A percentile compares a stretch with the other conserved stretches of the same genome.
Evolutionary conservation across 352 stramenopile species (phyloP).

Genomic region (Phytophthora aleatoria): DNA sequence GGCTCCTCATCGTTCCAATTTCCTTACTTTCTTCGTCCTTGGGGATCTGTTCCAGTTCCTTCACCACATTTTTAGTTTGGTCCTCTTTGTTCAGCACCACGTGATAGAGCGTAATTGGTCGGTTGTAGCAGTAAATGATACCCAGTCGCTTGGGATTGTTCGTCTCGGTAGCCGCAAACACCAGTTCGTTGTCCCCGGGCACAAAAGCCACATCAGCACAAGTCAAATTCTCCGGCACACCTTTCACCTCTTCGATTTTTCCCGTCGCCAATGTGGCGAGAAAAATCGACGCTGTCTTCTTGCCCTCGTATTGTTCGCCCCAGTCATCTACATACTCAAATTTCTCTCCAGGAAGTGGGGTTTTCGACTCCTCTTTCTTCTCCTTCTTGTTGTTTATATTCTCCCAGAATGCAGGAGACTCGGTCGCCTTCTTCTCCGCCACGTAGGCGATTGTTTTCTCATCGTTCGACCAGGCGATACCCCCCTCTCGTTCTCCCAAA

Average conservation of each 20-base stretch:
- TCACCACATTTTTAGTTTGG: conserved; percentile 31
- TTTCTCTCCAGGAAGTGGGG: conserved; percentile 47
- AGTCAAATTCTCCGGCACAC: conserved; percentile 55
- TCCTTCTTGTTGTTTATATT: conserved; percentile 58
- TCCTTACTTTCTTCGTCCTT: conserved; percentile 40
- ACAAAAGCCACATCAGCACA: conserved; percentile 75
- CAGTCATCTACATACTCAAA: conserved; percentile 82
- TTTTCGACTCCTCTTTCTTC: conserved; percentile 16
- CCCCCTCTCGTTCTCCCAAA: conserved; percentile 71
- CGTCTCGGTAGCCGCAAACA: conserved; percentile 71
- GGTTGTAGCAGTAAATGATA: conserved; percentile 90
- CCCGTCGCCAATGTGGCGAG: conserved; percentile 62
- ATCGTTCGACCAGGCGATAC: conserved; percentile 74
- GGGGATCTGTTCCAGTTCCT: conserved; percentile 45
- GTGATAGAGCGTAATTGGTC: conserved; percentile 69
- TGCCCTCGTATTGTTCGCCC: conserved; percentile 85
- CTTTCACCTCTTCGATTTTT: conserved; percentile 69
- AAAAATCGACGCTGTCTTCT: conserved; percentile 74
- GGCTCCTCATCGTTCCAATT: conserved; percentile 60
- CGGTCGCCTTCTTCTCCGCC: conserved; percentile 62
- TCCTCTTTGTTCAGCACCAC: conserved; percentile 38
- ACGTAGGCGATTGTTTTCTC: conserved; percentile 78
- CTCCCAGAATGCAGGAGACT: conserved; percentile 58
- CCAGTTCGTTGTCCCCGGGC: conserved; percentile 52
- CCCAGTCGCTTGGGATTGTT: conserved; percentile 64